phyloP scores from a whole-genome alignment of 2,329 filamentous ascomycete genomes.

The Fonsecaea monophora region DNA sequence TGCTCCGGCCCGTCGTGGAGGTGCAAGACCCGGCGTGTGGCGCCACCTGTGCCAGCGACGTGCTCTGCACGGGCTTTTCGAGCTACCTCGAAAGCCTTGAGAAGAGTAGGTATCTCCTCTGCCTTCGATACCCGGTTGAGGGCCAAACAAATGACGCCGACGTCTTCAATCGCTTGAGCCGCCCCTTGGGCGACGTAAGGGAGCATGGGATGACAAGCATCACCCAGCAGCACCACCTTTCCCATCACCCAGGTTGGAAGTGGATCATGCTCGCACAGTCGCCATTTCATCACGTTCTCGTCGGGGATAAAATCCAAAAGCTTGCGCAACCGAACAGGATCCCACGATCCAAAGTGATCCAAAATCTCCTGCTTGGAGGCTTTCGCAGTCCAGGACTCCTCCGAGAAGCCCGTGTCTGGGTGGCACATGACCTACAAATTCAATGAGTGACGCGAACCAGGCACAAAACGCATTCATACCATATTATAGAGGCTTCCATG shows the following conservation, averaged over 20 bases:
- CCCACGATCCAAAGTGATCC: constrained; percentile 51
- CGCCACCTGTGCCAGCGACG: background rate
- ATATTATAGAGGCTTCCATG: constrained; percentile 43
- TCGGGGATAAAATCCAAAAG: constrained; percentile 10
- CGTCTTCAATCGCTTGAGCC: constrained; percentile 53
- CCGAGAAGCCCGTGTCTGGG: constrained; percentile 33
- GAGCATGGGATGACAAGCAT: constrained; percentile 55
- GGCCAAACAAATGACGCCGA: constrained; percentile 44
- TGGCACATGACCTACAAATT: constrained; percentile 39
- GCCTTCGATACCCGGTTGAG: background rate
- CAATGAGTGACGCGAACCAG: background rate
- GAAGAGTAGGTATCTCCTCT: background rate
- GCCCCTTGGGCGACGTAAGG: constrained; percentile 61
- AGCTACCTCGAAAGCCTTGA: constrained; percentile 7
- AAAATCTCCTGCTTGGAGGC: constrained; percentile 17
- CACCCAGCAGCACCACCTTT: constrained; percentile 52
- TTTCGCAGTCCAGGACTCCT: constrained; percentile 10
- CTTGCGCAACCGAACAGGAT: background rate
- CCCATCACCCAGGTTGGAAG: constrained; percentile 58
- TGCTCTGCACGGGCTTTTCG: constrained; percentile 5
- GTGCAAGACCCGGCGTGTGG: constrained; percentile 4
- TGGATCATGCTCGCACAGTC: constrained; percentile 4
- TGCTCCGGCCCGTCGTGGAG: constrained; percentile 5
- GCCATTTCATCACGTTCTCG: constrained; percentile 8
- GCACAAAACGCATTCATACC: constrained; percentile 31